A percentile compares a stretch with the other conserved stretches of the same genome.
These are phyloP conservation scores for Artemisia annua DNA, from an alignment of 129 eudicot genomes.

Conservation along the genomic window DNA sequence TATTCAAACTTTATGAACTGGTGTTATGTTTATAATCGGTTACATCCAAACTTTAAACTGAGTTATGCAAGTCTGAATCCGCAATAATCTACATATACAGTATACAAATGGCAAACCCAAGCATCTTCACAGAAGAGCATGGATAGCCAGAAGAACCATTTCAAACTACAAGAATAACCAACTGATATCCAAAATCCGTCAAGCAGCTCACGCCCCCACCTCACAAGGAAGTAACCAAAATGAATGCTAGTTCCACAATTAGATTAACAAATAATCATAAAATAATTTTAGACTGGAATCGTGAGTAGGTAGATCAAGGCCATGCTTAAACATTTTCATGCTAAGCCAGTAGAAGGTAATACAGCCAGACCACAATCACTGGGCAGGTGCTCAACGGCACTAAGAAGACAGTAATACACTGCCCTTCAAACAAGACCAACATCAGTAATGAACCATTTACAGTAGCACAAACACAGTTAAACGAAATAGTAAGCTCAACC, in stretches of 20 bases:
- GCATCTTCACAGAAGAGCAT: too few species aligned
- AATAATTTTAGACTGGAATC: not conserved
- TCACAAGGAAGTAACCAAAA: not conserved
- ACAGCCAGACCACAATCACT: constrained; percentile 64
- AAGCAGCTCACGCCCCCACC: too few species aligned
- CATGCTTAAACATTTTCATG: constrained; percentile 94
- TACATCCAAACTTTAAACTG: too few species aligned
- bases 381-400: constrained; percentile 81
- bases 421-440: constrained; percentile 24
- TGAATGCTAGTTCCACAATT: not conserved
- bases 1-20: too few species aligned
- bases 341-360: constrained; percentile 87
- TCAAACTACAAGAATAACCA: too few species aligned
- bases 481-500: not conserved
- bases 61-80: too few species aligned
- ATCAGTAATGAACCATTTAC: not conserved
- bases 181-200: too few species aligned
- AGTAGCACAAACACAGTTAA: not conserved
- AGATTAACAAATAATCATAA: not conserved
- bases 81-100: too few species aligned
- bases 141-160: too few species aligned
- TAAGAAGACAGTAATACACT: constrained; percentile 88
- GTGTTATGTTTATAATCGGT: too few species aligned
- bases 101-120: too few species aligned
- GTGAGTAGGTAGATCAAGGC: constrained; percentile 39